These are phyloP conservation scores for Aspergillus chevalieri DNA, from an alignment of 2,329 filamentous ascomycete species.

Conservation along the genomic window DNA sequence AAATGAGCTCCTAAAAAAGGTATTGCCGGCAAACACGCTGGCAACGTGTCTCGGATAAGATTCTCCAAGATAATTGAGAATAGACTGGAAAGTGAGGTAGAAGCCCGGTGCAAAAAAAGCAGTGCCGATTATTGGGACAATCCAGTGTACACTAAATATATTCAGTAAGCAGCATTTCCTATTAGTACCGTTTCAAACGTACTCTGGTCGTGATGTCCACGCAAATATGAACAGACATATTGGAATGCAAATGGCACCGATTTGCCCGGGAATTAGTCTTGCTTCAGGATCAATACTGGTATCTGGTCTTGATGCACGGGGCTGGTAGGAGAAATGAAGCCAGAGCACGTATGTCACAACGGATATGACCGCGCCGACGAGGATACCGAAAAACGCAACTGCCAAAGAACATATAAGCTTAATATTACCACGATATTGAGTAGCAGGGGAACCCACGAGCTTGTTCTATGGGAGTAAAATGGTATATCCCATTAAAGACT, in stretches of 20 bases:
- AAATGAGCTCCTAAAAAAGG: slow-evolving; percentile 34
- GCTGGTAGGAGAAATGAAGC: slow-evolving; percentile 10
- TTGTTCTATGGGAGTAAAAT: slow-evolving; percentile 7
- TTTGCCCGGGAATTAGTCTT: slow-evolving; percentile 9
- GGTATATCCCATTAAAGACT: slow-evolving; percentile 10
- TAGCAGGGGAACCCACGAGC: slow-evolving; percentile 3
- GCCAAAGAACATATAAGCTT: neutral
- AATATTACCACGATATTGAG: no score
- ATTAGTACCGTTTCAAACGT: slow-evolving; percentile 16
- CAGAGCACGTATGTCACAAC: slow-evolving; percentile 6
- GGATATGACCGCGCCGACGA: slow-evolving; percentile 5
- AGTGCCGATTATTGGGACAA: slow-evolving; percentile 46
- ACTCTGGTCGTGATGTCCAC: slow-evolving; percentile 11
- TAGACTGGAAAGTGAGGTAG: slow-evolving; percentile 12
- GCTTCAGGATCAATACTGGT: slow-evolving; percentile 6
- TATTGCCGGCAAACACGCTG: slow-evolving; percentile 38
- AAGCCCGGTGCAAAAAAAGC: slow-evolving; percentile 38
- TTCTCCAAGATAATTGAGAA: slow-evolving; percentile 24
- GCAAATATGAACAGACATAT: slow-evolving; percentile 12
- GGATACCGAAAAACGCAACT: slow-evolving; percentile 10
- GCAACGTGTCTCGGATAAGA: slow-evolving; percentile 30
- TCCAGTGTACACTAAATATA: slow-evolving; percentile 25
- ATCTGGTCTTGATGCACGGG: slow-evolving; percentile 1
- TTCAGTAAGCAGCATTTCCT: slow-evolving; percentile 20
- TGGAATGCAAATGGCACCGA: slow-evolving; percentile 11